Evolutionary conservation across 225 moss, liverwort and hornwort species (phyloP), one percentile per base, ranked within the genome.

Genomic region (Takakia lepidozioides): DNA sequence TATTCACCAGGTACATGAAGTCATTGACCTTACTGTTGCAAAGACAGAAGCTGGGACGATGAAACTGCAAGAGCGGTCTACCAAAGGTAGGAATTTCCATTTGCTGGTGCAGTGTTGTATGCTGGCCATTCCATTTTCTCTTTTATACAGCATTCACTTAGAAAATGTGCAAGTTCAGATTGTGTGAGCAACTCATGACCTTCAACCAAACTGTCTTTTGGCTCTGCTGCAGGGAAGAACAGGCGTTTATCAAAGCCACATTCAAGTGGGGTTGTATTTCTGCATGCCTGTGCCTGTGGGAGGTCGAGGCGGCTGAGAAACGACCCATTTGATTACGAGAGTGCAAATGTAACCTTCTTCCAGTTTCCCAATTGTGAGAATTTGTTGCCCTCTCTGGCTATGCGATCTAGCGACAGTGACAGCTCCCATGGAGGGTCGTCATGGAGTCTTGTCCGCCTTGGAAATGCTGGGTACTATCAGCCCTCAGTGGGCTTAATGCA

Each of bases 261-360:
- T 61, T 87, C 95, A 5, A 98, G 83, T 68, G 87, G 91, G 57
- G 80, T 91, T 40, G 62, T 87, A 43, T 91, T 83, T 74, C 75
- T 91, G 34, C 95, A 91, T 78, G 87, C 95, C 19, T 98, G 95
- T 81, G 82, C 87, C 43, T 98, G 95, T 76, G 95, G 95, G 27
- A 73, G 91, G 56, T 98, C 85, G 48, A 82, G 95, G 51, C 91
- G 79, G 65, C 47, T 85, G 53, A 75, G 95, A 30, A 87, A 87
- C 64, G 95, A 98, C 29, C 91, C 87, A 38, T 98, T 98, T 47
- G 78, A 87, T 52, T 87, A 73, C 48, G 70, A 60, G 62, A 91
- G 80, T 68, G 91, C 95, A 66, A 98, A 98, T 68, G 78, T 85
- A 56, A 45, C 66, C 45, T 98, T 91, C 64, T 98, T 81, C 49